Percentiles rank a stretch among this genome's conserved stretches.
Evolutionary conservation across 257 asterid genomes (phyloP).

Genomic region (Prunella vulgaris): DNA sequence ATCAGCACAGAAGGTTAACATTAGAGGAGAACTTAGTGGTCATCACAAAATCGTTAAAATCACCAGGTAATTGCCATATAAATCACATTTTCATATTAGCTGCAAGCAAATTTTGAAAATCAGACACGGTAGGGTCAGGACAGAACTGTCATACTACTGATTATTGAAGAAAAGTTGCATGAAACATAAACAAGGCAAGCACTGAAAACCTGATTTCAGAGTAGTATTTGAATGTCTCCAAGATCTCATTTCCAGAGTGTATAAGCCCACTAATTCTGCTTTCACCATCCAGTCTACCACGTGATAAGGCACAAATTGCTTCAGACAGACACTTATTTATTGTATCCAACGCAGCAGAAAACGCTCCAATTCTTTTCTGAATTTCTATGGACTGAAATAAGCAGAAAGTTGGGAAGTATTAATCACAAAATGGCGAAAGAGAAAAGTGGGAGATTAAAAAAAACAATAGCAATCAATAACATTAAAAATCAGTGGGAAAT

Average conservation of each 20-base stretch:
- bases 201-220: constrained; percentile 69
- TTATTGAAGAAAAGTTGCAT: not conserved
- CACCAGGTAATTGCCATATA: not conserved
- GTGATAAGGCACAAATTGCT: constrained; percentile 82
- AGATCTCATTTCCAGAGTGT: constrained; percentile 82
- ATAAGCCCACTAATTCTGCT: constrained; percentile 75
- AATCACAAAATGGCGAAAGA: constrained; percentile 4
- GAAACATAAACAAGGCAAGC: constrained; percentile 16
- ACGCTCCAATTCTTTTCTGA: constrained; percentile 93
- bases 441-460: not conserved
- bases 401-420: not conserved
- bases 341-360: constrained; percentile 79
- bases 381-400: constrained; percentile 69
- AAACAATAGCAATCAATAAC: not conserved
- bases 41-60: not conserved
- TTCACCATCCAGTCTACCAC: constrained; percentile 93
- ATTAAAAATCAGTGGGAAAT: not conserved
- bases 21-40: not conserved
- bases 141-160: not conserved
- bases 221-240: constrained; percentile 79
- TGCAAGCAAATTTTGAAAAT: not conserved
- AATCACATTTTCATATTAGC: constrained; percentile 1
- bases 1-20: not conserved
- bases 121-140: not conserved
- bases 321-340: constrained; percentile 87